phyloP scores from a whole-genome alignment of 805 yeast species.

The Candida pini region DNA sequence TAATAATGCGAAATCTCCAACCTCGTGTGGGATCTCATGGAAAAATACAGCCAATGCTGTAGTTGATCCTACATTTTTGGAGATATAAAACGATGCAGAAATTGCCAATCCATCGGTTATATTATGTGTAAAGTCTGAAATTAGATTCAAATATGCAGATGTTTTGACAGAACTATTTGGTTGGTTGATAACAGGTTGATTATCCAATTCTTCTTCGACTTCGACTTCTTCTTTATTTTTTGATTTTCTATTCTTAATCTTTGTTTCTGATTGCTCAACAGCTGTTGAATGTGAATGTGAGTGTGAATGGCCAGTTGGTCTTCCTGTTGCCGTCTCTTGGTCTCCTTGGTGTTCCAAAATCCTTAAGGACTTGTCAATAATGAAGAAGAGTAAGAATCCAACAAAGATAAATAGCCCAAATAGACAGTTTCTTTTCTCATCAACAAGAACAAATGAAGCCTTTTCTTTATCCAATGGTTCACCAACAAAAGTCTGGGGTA shows the following conservation, averaged over 20 bases:
- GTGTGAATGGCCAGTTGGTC: slow-evolving; percentile 43
- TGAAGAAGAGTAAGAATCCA: slow-evolving; percentile 56
- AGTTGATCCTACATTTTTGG: slow-evolving; percentile 56
- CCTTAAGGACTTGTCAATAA: slow-evolving; percentile 57
- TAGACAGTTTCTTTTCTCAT: slow-evolving; percentile 42
- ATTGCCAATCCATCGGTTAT: slow-evolving; percentile 75
- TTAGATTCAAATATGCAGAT: slow-evolving; percentile 59
- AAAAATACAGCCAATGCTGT: slow-evolving; percentile 66
- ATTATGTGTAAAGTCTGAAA: slow-evolving; percentile 70
- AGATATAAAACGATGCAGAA: slow-evolving; percentile 61
- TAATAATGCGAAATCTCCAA: slow-evolving; percentile 73
- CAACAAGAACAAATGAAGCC: slow-evolving; percentile 43
- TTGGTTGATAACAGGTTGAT: slow-evolving; percentile 25
- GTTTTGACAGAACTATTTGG: slow-evolving; percentile 37
- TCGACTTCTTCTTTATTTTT: slow-evolving; percentile 18
- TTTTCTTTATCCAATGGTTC: slow-evolving; percentile 39
- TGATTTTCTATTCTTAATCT: slow-evolving; percentile 4
- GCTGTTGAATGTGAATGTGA: slow-evolving; percentile 28
- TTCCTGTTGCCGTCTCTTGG: slow-evolving; percentile 35
- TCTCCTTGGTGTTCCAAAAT: slow-evolving; percentile 36
- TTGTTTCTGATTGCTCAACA: slow-evolving; percentile 4
- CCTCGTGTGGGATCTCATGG: slow-evolving; percentile 79
- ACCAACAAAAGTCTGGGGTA: slow-evolving; percentile 64
- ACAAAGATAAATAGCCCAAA: slow-evolving; percentile 51
- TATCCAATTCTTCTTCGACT: slow-evolving; percentile 7